Conservation (phyloP, 176 grass and related monocot genomes). For the Triticum dicoccoides region DNA sequence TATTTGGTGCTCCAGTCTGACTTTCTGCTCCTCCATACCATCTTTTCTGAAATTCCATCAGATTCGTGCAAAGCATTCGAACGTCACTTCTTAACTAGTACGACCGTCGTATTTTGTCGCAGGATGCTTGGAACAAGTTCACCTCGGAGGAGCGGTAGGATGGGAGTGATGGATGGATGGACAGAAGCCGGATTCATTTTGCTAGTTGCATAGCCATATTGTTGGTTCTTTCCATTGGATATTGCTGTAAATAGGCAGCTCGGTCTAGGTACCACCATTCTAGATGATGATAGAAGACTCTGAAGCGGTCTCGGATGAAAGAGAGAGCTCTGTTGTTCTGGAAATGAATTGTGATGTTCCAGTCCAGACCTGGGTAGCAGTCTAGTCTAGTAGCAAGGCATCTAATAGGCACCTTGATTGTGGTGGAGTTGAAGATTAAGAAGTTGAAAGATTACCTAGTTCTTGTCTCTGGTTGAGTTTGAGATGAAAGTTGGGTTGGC, state of each 20-base stretch:
- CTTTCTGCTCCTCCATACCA: background rate
- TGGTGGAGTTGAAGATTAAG: background rate
- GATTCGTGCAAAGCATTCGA: background rate
- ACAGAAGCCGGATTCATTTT: background rate
- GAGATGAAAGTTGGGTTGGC: no score
- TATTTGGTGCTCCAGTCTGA: background rate
- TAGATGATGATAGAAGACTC: background rate
- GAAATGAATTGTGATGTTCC: background rate
- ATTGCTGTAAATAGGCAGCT: conserved; percentile 49
- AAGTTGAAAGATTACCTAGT: background rate
- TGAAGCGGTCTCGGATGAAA: background rate
- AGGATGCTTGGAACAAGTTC: conserved; percentile 87
- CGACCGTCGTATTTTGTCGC: background rate
- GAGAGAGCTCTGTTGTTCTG: background rate
- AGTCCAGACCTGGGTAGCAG: background rate
- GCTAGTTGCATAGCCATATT: conserved; percentile 31
- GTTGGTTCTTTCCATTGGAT: conserved; percentile 39
- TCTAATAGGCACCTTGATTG: no score
- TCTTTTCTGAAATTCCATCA: background rate
- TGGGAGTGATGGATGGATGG: background rate
- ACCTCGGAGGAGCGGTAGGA: conserved; percentile 68
- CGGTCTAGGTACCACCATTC: conserved; percentile 16
- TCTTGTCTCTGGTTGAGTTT: no score
- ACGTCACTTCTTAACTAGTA: background rate
- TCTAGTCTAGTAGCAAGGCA: background rate